A percentile compares a stretch with the other conserved stretches of the same genome.
Evolutionary conservation across 2,329 filamentous ascomycete genomes (phyloP).

Genomic region (Exophiala sp.): DNA sequence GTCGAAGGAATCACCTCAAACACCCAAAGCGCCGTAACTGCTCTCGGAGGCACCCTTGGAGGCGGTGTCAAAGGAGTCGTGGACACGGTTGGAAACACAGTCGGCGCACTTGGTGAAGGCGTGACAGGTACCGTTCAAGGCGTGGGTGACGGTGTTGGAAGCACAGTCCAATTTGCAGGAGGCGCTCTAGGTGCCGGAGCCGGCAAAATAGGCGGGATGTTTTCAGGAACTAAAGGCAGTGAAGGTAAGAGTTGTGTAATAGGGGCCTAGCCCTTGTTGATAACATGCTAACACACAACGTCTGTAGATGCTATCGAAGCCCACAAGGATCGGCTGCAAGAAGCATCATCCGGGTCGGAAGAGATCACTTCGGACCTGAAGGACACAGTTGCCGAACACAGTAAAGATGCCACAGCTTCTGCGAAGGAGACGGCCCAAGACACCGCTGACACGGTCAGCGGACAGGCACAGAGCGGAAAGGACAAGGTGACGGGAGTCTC

Average conservation of each 20-base stretch:
- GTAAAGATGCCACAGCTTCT: slow-evolving; percentile 12
- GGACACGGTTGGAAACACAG: slow-evolving; percentile 24
- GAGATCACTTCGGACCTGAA: slow-evolving; percentile 14
- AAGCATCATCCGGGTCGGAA: slow-evolving; percentile 12
- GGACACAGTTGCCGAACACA: slow-evolving; percentile 11
- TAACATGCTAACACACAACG: not conserved
- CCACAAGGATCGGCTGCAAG: not conserved
- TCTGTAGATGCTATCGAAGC: not conserved
- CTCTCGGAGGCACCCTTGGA: slow-evolving; percentile 23
- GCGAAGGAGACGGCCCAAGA: slow-evolving; percentile 1
- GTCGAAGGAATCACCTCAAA: slow-evolving; percentile 21
- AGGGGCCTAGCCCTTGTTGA: not conserved
- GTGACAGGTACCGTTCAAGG: slow-evolving; percentile 21
- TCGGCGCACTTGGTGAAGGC: slow-evolving; percentile 22
- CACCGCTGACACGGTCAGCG: not conserved
- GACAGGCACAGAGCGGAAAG: slow-evolving; percentile 10
- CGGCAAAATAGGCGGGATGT: slow-evolving; percentile 21
- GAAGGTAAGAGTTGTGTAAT: slow-evolving; percentile 7
- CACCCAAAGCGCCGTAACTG: slow-evolving; percentile 20
- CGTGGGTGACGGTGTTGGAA: slow-evolving; percentile 23
- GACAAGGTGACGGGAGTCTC: slow-evolving; percentile 19
- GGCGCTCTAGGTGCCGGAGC: slow-evolving; percentile 23
- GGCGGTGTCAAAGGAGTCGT: slow-evolving; percentile 26
- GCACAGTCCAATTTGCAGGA: slow-evolving; percentile 23
- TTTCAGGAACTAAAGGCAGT: slow-evolving; percentile 12